Base-by-base conservation (phyloP, 345 rosid species). In the Citrus reticulata region DNA sequence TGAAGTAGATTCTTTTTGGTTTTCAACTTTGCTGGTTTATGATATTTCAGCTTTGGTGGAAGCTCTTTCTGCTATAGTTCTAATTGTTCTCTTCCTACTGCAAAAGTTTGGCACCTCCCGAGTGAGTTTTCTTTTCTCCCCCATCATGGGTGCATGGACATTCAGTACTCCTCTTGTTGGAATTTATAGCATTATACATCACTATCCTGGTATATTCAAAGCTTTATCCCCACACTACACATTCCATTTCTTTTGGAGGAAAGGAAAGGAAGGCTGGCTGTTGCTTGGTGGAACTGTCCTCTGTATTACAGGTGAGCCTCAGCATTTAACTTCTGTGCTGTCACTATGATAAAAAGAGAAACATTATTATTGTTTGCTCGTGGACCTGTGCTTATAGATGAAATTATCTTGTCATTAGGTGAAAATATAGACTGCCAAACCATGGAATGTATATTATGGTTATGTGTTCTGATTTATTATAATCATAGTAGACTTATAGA, bases 81-180 rank as follows among this genome's bases (percentile, higher is more conserved):
- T 93, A 70, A 80, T 92, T 27, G 71, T 89, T 83, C 81, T 95
- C 79, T 92, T 95, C 85, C 86, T 93, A 75, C 86, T 92, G 80
- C 98, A 93, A 80, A 94, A 86, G 77, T 92, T 82, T 68, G 98
- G 98, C 80, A 92, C 98, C 65, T 92, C 97, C 77, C 82, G 87
- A 57, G 97, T 93, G 84, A 92, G 98, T 80, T 95, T 93, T 86
- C 83, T 93, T 74, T 95, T 95, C 59, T 93, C 98, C 17, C 97
- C 98, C 1, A 86, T 95, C 78, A 93, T 95, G 86, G 89, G 88
- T 9, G 88, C 92, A n/a, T 95, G 98, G 98, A 92, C 94, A 42
- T 77, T 93, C 69, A 82, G 81, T 37, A 92, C 97, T 70, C 95
- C 95, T 5, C 82, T 93, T 49, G 90, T 95, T 10, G 98, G 97